phyloP scores from a whole-genome alignment of 1,284 basidiomycete species.

The Phaffia rhodozyma region DNA sequence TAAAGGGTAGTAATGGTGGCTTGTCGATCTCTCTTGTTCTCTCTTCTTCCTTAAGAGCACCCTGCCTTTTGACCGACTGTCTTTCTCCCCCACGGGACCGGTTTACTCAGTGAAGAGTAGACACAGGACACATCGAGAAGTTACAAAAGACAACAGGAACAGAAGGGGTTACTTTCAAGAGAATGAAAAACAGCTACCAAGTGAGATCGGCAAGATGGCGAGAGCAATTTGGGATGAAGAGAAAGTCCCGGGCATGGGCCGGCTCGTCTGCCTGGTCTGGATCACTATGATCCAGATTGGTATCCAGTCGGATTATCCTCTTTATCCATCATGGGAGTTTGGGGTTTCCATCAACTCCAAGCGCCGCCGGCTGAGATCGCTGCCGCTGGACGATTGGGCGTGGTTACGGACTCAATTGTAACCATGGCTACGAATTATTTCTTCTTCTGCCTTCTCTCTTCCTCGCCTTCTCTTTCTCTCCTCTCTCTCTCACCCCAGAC shows the following conservation, averaged over 20 bases:
- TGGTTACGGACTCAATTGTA: neutral
- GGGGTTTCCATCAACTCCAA: neutral
- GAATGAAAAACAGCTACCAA: neutral
- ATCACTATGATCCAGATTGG: too few relatives aligned
- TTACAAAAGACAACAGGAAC: neutral
- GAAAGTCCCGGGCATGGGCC: neutral
- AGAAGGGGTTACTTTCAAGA: neutral
- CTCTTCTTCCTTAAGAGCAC: neutral
- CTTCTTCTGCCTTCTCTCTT: neutral
- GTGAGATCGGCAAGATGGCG: too few relatives aligned
- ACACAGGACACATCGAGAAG: neutral
- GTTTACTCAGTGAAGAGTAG: constrained; percentile 1
- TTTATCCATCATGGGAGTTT: constrained; percentile 3
- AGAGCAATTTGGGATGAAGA: neutral
- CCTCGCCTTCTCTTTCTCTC: neutral
- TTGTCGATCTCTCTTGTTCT: neutral
- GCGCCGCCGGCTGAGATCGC: neutral
- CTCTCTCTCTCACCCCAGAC: neutral
- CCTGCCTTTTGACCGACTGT: too few relatives aligned
- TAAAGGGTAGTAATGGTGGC: neutral
- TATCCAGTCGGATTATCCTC: constrained; percentile 14
- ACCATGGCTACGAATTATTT: neutral
- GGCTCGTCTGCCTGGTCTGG: neutral
- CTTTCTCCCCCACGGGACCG: neutral
- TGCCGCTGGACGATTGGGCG: neutral